Evolutionary conservation across 768 basidiomycete species (phyloP), one percentile per base, ranked within the genome.

Genomic region (Termitomyces sp.): DNA sequence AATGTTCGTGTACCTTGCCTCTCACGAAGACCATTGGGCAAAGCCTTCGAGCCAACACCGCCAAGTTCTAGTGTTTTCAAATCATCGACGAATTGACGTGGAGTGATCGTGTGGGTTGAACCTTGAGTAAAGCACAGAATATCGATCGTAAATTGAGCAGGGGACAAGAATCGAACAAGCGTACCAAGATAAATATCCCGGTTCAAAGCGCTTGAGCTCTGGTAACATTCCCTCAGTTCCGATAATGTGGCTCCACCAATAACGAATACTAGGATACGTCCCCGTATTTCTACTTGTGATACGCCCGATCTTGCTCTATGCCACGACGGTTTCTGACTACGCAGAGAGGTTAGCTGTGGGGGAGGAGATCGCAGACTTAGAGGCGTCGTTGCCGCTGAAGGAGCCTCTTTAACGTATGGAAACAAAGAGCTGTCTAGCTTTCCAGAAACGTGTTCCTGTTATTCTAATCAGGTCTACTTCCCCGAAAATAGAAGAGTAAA

Each of bases 231-330:
- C 57, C 96, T 79, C 70, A 95, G 87, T 71, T 99, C 97, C 0
- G 94, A 96, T 67, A 93, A 94, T 2, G 97, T 95, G 81, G 95
- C 86, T 2, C 97, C 97, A 35, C 97, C 97, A 14, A 91, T 90
- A 22, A 98, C 77, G 69, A 98, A 98, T 17, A 98, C 81, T 35
- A 99, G 77, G 14, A 97, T 64, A 28, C 96, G 80, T 69, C 92
- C 88, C 56, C 83, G 79, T 49, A 80, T 86, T 74, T 71, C 80
- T 32, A 72, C 64, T 21, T 73, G 66, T 2, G 73, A 66, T 24
- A 74, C 75, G 3, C 76, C 78, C 4, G 82, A 68, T 61, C 78
- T 81, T 5, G 88, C 86, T 62, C 87, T 83, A 66, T 93, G 91
- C 94, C 93, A 95, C 46, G 82, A 85, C 7, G 93, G 92, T 66